phyloP scores from a whole-genome alignment of 495 filamentous ascomycete species.

The Penicillium macrosclerotiorum region DNA sequence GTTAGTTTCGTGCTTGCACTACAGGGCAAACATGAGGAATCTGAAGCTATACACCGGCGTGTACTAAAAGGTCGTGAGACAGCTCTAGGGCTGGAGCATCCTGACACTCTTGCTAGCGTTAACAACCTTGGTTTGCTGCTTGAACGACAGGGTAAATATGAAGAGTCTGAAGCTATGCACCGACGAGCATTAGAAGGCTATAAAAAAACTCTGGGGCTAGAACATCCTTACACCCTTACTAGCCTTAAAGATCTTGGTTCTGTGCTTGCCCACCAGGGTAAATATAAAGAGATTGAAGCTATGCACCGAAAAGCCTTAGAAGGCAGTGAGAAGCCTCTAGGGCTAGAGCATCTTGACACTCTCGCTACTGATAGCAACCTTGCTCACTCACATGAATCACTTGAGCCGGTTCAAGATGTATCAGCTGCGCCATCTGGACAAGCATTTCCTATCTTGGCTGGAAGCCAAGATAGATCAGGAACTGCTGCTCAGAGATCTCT shows the following conservation, averaged over 20 bases:
- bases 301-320: too few relatives aligned
- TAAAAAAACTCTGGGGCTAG: background rate
- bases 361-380: too few relatives aligned
- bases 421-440: too few relatives aligned
- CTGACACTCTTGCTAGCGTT: background rate
- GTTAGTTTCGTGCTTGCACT: background rate
- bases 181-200: background rate
- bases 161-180: background rate
- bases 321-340: too few relatives aligned
- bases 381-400: too few relatives aligned
- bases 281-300: too few relatives aligned
- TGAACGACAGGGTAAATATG: background rate
- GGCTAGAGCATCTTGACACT: too few relatives aligned
- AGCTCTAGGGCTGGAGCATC: background rate
- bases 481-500: too few relatives aligned
- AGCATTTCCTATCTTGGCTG: too few relatives aligned
- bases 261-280: too few relatives aligned
- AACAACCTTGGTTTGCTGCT: background rate
- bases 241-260: background rate
- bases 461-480: too few relatives aligned
- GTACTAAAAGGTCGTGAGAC: background rate
- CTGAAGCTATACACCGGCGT: background rate
- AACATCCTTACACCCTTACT: background rate
- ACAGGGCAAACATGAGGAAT: background rate
- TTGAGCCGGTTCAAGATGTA: too few relatives aligned